These are phyloP conservation scores for Taiozyma sp. DNA, from an alignment of 1,139 yeast genomes.

Conservation along the genomic window DNA sequence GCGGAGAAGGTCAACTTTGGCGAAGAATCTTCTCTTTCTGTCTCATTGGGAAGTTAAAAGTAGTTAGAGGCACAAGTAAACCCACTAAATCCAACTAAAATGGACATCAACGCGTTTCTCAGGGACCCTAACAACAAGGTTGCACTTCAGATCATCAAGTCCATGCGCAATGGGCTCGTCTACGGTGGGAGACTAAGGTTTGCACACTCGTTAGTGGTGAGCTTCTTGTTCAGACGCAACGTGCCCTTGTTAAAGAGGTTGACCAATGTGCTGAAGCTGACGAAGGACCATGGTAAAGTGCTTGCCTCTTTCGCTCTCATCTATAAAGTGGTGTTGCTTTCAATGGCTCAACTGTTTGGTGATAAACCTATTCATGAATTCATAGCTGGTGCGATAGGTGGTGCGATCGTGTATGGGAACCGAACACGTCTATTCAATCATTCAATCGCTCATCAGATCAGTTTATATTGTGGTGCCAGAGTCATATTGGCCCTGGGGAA, in stretches of 20 bases:
- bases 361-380: constrained; percentile 35
- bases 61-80: too few relatives aligned
- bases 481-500: constrained; percentile 51
- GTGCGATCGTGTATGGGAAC: constrained; percentile 33
- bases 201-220: constrained; percentile 69
- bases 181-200: constrained; percentile 75
- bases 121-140: constrained; percentile 17
- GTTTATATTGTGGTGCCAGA: constrained; percentile 55
- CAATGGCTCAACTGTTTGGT: constrained; percentile 15
- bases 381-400: constrained; percentile 61
- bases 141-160: constrained; percentile 19
- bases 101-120: constrained; percentile 5
- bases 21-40: too few relatives aligned
- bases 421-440: constrained; percentile 25
- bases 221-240: constrained; percentile 47
- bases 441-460: constrained; percentile 55
- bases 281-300: constrained; percentile 62
- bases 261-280: constrained; percentile 47
- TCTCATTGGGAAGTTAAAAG: too few relatives aligned
- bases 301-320: constrained; percentile 64
- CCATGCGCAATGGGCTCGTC: constrained; percentile 41
- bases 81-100: neutral
- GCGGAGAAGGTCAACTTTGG: too few relatives aligned
- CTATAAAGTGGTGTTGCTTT: constrained; percentile 40
- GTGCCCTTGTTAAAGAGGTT: constrained; percentile 42